Evolutionary conservation across 176 grass and related monocot genomes (phyloP), one percentile per base, ranked within the genome.

Genomic region (Oryza meridionalis): DNA sequence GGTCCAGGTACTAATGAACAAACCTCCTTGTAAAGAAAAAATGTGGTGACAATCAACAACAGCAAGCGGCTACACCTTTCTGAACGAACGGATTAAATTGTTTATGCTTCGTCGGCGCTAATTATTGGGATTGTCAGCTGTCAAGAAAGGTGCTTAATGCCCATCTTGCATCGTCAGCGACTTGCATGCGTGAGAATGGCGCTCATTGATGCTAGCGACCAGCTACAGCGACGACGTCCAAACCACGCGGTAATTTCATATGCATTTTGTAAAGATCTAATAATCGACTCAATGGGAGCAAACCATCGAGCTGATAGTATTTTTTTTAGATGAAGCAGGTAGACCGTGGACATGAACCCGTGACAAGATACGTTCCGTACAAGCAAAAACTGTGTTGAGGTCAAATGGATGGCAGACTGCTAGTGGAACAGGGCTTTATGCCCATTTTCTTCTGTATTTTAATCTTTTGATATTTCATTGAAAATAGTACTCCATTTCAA

Each of bases 331-430:
- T 9, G 2, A 24, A 58, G 53, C 31, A 21, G n/a, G 21, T 21
- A 3, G 11, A 19, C 4, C 19, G 21, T 21, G 11, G 11, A 19
- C 4, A 53, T 12, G 50, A 45, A 14, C 37, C 62, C 1, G 9
- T 19, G 24, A 31, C 76, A 68, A 19, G 16, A 68, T 68, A 33
- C 77, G 27, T 67, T 49, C 44, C 74, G 58, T 80, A 16, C 22
- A 67, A 80, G 59, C 69, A 73, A 79, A 80, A 80, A 10, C 6
- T 53, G 2, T 49, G 42, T 2, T 2, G 43, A 73, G 3, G 37
- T 53, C 50, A 49, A 40, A 40, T 40, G 38, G 38, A 40, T 40
- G 7, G 38, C 38, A 40, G 38, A 40, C 7, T 8, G 6, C 7
- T 40, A 8, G 38, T 40, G 7, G 37, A 40, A 40, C 38, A 40